Conservation (phyloP, 257 asterid genomes). For the Leptodermis oblonga region DNA sequence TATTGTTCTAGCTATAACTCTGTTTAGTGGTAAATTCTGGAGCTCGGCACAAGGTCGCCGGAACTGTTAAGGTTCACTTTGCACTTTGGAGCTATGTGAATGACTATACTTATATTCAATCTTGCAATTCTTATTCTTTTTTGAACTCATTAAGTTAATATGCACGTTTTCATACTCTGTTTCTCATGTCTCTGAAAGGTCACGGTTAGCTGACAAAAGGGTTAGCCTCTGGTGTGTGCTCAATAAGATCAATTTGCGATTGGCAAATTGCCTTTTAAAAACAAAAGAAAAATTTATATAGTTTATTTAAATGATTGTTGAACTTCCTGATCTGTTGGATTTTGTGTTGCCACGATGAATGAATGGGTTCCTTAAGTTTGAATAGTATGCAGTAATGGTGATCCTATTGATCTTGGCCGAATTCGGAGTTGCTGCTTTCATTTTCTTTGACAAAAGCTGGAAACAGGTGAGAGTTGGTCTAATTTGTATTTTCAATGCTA, state of each 20-base stretch:
- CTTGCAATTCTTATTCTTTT: not conserved
- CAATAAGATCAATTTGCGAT: not conserved
- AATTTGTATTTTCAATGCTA: not conserved
- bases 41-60: not conserved
- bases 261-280: not conserved
- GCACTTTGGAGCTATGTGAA: not conserved
- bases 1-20: not conserved
- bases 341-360: constrained; percentile 6
- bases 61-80: not conserved
- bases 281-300: too few species aligned
- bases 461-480: constrained; percentile 53
- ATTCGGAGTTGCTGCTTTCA: constrained; percentile 77
- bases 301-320: not conserved
- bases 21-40: not conserved
- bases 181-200: not conserved
- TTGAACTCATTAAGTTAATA: not conserved
- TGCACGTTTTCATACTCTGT: not conserved
- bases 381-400: constrained; percentile 72
- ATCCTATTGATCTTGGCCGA: constrained; percentile 76
- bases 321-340: not conserved
- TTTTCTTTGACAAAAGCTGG: constrained; percentile 95
- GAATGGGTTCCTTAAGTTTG: constrained; percentile 59
- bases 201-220: not conserved
- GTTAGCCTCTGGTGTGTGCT: not conserved
- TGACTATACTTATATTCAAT: not conserved